Percentiles rank a stretch among this genome's conserved stretches.
phyloP scores from a whole-genome alignment of 164 flowering plant species.

The Vitis rupestris region DNA sequence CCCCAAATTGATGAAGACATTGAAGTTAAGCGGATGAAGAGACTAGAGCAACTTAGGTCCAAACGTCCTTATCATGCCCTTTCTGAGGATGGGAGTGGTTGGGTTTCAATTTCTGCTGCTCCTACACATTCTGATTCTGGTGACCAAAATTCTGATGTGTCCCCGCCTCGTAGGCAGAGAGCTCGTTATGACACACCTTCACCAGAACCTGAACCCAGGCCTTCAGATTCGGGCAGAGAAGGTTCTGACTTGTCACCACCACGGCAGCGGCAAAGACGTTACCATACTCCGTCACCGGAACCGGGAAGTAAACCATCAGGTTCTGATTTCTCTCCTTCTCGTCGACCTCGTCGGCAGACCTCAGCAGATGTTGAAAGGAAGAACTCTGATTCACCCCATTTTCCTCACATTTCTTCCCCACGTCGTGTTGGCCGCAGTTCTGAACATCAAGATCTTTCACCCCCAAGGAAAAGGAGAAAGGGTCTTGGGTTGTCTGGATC shows the following conservation, averaged over 20 bases:
- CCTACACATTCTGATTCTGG: conserved; percentile 10
- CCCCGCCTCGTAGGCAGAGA: conserved; percentile 47
- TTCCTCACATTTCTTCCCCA: too few relatives aligned
- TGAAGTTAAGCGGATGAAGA: conserved; percentile 82
- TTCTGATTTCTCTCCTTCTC: conserved; percentile 31
- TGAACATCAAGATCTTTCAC: conserved; percentile 39
- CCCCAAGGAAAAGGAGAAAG: conserved; percentile 42
- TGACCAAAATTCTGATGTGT: conserved; percentile 32
- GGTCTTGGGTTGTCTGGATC: conserved; percentile 16
- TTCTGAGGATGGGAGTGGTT: conserved; percentile 96
- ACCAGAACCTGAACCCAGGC: conserved; percentile 20
- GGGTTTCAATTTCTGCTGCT: conserved; percentile 63
- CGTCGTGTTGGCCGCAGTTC: too few relatives aligned
- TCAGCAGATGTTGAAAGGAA: too few relatives aligned
- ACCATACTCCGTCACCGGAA: not conserved
- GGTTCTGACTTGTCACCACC: conserved; percentile 9
- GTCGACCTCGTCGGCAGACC: conserved; percentile 10
- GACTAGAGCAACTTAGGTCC: conserved; percentile 62
- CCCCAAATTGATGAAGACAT: conserved; percentile 86
- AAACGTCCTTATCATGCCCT: conserved; percentile 61
- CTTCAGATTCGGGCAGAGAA: conserved; percentile 2
- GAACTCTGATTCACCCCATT: too few relatives aligned
- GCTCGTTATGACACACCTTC: conserved; percentile 43
- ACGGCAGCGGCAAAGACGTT: not conserved
- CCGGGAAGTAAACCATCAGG: conserved; percentile 4